Evolutionary conservation across 257 asterid species (phyloP).

Genomic region (Solanum medicagineum): DNA sequence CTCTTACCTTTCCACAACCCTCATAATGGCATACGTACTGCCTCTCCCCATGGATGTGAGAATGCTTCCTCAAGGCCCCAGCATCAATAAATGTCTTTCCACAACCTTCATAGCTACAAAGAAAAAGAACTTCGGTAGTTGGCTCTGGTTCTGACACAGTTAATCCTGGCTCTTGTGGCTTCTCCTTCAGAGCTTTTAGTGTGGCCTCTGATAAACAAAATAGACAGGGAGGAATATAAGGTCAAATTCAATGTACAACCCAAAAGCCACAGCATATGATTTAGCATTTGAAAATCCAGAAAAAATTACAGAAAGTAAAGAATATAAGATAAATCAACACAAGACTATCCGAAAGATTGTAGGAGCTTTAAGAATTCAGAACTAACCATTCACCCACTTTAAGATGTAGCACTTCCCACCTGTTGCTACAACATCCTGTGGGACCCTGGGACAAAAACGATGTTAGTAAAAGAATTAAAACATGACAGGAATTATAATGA

Average conservation of each 20-base stretch:
- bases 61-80: slow-evolving; percentile 93
- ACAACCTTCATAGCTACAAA: slow-evolving; percentile 95
- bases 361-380: background rate
- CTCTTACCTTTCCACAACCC: slow-evolving; percentile 60
- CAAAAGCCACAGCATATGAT: background rate
- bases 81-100: slow-evolving; percentile 98
- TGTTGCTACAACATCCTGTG: slow-evolving; percentile 83
- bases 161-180: slow-evolving; percentile 44
- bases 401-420: slow-evolving; percentile 77
- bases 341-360: background rate
- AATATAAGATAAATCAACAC: background rate
- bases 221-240: slow-evolving; percentile 7
- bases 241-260: background rate
- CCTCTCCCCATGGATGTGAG: slow-evolving; percentile 98
- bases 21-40: slow-evolving; percentile 89
- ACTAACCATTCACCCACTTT: slow-evolving; percentile 93
- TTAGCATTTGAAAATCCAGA: background rate
- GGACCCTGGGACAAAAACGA: slow-evolving; percentile 45
- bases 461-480: background rate
- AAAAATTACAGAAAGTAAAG: background rate
- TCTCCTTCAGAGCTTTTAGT: slow-evolving; percentile 50
- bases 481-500: background rate
- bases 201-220: slow-evolving; percentile 47
- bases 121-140: slow-evolving; percentile 90
- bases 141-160: slow-evolving; percentile 91